Conservation (phyloP, 2,329 filamentous ascomycete species). For the Tolypocladium tundrense region DNA sequence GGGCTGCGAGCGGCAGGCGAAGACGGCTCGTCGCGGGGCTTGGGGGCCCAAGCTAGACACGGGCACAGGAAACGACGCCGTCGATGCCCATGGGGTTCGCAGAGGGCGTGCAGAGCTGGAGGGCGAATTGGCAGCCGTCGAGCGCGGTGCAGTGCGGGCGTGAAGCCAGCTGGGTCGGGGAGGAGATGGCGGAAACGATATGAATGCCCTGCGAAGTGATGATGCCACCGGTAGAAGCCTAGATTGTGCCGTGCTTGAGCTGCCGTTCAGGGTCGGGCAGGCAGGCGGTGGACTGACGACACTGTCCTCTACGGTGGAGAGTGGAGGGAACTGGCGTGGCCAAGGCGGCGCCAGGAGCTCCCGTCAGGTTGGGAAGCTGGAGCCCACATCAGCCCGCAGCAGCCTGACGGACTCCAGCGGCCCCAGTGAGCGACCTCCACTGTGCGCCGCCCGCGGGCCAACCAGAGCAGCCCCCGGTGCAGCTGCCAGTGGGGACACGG, state of each 20-base stretch:
- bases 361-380: not conserved
- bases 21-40: no score
- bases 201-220: not conserved
- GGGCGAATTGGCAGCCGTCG: not conserved
- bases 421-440: no score
- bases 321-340: not conserved
- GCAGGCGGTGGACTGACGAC: not conserved
- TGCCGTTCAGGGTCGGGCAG: not conserved
- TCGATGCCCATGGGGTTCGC: not conserved
- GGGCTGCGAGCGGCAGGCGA: no score
- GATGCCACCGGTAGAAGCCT: conserved; percentile 5
- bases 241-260: conserved; percentile 1
- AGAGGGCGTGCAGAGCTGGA: not conserved
- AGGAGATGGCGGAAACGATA: not conserved
- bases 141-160: not conserved
- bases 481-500: not conserved
- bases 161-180: not conserved
- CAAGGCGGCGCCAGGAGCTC: not conserved
- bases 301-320: not conserved
- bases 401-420: not conserved
- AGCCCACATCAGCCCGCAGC: conserved; percentile 1
- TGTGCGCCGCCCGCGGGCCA: not conserved
- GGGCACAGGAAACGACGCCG: not conserved
- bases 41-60: not conserved
- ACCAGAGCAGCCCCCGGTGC: not conserved